These are phyloP conservation scores for Cyberlindnera mycetangii DNA, from an alignment of 805 yeast genomes.

Conservation along the genomic window DNA sequence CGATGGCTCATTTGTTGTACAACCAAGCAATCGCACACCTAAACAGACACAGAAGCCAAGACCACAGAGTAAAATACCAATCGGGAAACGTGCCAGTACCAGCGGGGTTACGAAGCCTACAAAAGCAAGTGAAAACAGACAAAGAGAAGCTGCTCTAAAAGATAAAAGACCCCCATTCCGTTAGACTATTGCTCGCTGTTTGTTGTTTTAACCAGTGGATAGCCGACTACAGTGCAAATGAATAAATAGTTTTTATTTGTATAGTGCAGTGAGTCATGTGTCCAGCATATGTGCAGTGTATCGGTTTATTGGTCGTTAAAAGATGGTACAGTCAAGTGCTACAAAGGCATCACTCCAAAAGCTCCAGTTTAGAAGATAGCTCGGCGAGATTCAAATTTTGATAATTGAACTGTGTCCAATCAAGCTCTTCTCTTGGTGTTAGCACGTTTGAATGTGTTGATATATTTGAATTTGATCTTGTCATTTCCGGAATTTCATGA, in stretches of 20 bases:
- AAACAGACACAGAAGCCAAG: background rate
- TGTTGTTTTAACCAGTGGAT: background rate
- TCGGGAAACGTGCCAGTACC: constrained; percentile 10
- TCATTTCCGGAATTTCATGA: constrained; percentile 23
- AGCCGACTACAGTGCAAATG: background rate
- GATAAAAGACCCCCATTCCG: constrained; percentile 27
- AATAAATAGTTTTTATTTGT: too few species aligned
- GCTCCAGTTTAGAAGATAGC: constrained; percentile 19
- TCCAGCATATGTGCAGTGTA: constrained; percentile 4
- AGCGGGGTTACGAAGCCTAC: constrained; percentile 23
- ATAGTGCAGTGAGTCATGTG: background rate
- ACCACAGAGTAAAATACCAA: constrained; percentile 12
- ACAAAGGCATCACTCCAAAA: constrained; percentile 9
- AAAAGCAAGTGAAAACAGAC: constrained; percentile 23
- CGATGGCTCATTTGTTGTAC: constrained; percentile 29
- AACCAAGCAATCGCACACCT: constrained; percentile 26
- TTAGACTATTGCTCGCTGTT: constrained; percentile 2
- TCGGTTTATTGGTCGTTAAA: background rate
- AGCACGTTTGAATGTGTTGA: constrained; percentile 11
- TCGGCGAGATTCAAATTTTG: constrained; percentile 22
- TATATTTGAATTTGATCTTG: constrained; percentile 23
- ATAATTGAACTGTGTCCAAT: constrained; percentile 18
- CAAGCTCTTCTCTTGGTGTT: constrained; percentile 15
- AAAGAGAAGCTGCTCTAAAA: constrained; percentile 13
- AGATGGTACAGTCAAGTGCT: background rate